phyloP scores from a whole-genome alignment of 768 basidiomycete genomes.

The Austroboletus eburneus region DNA sequence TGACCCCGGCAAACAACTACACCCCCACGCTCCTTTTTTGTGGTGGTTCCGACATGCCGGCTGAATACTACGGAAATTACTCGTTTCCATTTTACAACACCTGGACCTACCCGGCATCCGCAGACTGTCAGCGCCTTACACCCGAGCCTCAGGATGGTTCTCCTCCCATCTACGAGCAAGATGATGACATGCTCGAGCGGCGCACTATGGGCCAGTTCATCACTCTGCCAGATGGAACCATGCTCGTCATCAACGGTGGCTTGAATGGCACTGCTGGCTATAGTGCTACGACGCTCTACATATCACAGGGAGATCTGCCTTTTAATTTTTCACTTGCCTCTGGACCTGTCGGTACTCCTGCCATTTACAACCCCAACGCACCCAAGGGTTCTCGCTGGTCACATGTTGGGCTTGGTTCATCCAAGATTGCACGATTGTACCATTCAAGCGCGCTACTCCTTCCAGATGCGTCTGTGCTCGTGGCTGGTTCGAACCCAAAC shows the following conservation, averaged over 20 bases:
- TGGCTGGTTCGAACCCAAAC: slow-evolving; percentile 94
- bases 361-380: slow-evolving; percentile 76
- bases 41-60: slow-evolving; percentile 79
- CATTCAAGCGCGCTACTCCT: slow-evolving; percentile 91
- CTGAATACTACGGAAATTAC: slow-evolving; percentile 72
- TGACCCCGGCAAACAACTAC: slow-evolving; percentile 87
- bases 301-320: slow-evolving; percentile 51
- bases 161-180: slow-evolving; percentile 54
- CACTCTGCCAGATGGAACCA: slow-evolving; percentile 68
- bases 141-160: slow-evolving; percentile 78
- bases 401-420: slow-evolving; percentile 54
- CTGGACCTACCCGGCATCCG: slow-evolving; percentile 64
- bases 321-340: slow-evolving; percentile 72
- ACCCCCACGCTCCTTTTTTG: slow-evolving; percentile 85
- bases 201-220: slow-evolving; percentile 94
- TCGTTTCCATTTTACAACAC: slow-evolving; percentile 69
- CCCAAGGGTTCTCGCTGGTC: slow-evolving; percentile 74
- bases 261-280: slow-evolving; percentile 88
- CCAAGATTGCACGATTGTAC: slow-evolving; percentile 77
- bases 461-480: slow-evolving; percentile 78
- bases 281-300: slow-evolving; percentile 47
- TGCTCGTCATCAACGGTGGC: slow-evolving; percentile 83
- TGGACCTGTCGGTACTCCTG: slow-evolving; percentile 74
- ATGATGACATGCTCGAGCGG: slow-evolving; percentile 69
- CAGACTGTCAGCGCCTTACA: slow-evolving; percentile 77